Evolutionary conservation across 306 rosid species (phyloP), one percentile per base, ranked within the genome.

Genomic region (Potentilla sterilis): DNA sequence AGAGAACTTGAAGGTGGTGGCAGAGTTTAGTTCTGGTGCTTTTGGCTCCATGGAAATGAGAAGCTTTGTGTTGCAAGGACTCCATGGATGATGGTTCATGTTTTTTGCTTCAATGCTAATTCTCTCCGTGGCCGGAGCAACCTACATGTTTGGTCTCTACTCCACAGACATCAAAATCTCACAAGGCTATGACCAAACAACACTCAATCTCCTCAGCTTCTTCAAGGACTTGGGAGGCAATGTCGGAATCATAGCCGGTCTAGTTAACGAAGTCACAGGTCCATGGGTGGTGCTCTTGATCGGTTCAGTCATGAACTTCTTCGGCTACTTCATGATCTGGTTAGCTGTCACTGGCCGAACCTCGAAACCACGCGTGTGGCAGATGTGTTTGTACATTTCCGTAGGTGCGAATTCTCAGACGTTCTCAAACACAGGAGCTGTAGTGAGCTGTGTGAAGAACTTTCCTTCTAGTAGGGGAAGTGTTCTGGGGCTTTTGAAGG

Each of bases 301-400:
- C 22, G 96, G 97, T 0, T 88, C 87, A 7, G 43, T 69, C 63
- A 85, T 92, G 92, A 92, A 92, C 85, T 81, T 92, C 70, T 70
- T 78, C 24, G 97, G 96, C 61, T 92, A 92, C 87, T 84, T 85
- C 82, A 89, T 89, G 96, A 83, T 92, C 19, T 92, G 96, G 96
- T 84, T 92, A 0, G 88, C 96, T 0, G 90, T 92, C 42, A 85
- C 90, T 0, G 72, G 69, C 2, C 79, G 78, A 15, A 84, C 68
- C 5, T 52, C 88, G 1, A 84, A 77, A 32, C 96, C 93, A n/a
- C 77, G 41, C 2, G 58, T 88, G 6, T 92, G 96, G 97, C 91
- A 88, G 35, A 88, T 92, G 97, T 89, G 96, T 49, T 43, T 92
- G 19, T 92, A 89, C 74, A 88, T 92, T n/a, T 82, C 81, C 81